Conservation (phyloP, 306 rosid species). For the Vicia villosa region DNA sequence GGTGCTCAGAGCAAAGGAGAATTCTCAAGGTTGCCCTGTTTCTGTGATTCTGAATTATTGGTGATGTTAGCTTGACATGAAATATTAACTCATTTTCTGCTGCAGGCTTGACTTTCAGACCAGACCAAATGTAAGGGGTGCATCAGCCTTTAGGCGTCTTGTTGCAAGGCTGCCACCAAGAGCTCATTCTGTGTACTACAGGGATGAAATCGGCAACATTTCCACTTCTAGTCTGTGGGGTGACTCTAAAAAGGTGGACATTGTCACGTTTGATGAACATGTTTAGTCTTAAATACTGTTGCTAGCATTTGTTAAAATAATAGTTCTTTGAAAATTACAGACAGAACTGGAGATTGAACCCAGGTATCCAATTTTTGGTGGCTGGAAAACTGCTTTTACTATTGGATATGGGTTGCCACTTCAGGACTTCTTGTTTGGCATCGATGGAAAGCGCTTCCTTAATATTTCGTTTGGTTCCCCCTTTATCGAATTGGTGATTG, state of each 20-base stretch:
- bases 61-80: conserved; percentile 24
- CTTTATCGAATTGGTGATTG: conserved; percentile 73
- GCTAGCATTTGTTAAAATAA: conserved; percentile 32
- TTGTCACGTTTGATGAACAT: not conserved
- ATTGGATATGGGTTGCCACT: conserved; percentile 95
- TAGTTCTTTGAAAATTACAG: conserved; percentile 46
- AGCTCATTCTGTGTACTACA: conserved; percentile 90
- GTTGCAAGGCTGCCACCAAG: conserved; percentile 88
- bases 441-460: conserved; percentile 76
- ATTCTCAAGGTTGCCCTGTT: conserved; percentile 76
- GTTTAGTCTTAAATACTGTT: conserved; percentile 6
- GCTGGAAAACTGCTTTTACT: conserved; percentile 92
- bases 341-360: conserved; percentile 89
- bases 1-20: conserved; percentile 95
- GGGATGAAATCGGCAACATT: conserved; percentile 96
- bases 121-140: conserved; percentile 75
- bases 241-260: conserved; percentile 77
- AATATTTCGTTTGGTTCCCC: conserved; percentile 83
- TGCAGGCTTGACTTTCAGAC: conserved; percentile 93
- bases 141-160: conserved; percentile 80
- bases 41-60: conserved; percentile 35
- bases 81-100: conserved; percentile 39
- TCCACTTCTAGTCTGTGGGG: conserved; percentile 97
- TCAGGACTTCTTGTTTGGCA: conserved; percentile 73
- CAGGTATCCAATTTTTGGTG: conserved; percentile 95